Base-by-base conservation (phyloP, 169 alveolate genomes). In the Eimeria praecox region DNA sequence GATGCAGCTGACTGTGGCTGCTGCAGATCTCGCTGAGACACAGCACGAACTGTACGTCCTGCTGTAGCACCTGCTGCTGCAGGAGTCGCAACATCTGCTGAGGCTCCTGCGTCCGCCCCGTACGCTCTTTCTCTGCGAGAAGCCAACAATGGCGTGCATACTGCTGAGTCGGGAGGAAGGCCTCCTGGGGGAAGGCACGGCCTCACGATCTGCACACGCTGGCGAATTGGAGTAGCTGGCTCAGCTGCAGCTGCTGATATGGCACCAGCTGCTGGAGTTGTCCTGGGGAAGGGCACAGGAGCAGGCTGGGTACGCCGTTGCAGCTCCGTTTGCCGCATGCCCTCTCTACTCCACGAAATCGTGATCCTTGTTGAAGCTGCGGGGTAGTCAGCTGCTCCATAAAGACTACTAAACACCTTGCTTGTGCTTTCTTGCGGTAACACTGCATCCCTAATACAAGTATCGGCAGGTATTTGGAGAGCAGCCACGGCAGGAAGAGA, bases 181-280 rank as follows among this genome's bases (percentile, higher is more conserved):
- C 91, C 91, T 83, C 91, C 91, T 56, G 91, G 71, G 33, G 75
- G 91, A 22, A 56, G 73, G 49, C 91, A 83, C n/a, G 91, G 91
- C 75, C 54, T 83, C 91, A 83, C n/a, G 24, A 83, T 83, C 54
- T 83, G 91, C 52, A 83, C 75, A 54, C 91, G 91, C 75, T 83
- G 91, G 20, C 91, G 69, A 49, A 35, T 30, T 33, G 91, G 91
- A 22, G 91, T 83, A 16, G 77, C 52, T 38, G 91, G 73, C 9
- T 87, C 94, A n/a, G 82, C 12, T 59, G 83, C 59, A 56, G 33
- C 42, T 12, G 94, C 83, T 24, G 92, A 9, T 16, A 0, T 33
- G 4, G 83, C 83, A 24, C 52, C 30, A 2, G 83, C 94, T 1
- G 94, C 83, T 62, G 56, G 69, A 54, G 54, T 35, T 83, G 77